A percentile compares a stretch with the other conserved stretches of the same genome.
Conservation (phyloP, 495 filamentous ascomycete species). For the Friedmanniomyces simplex region DNA sequence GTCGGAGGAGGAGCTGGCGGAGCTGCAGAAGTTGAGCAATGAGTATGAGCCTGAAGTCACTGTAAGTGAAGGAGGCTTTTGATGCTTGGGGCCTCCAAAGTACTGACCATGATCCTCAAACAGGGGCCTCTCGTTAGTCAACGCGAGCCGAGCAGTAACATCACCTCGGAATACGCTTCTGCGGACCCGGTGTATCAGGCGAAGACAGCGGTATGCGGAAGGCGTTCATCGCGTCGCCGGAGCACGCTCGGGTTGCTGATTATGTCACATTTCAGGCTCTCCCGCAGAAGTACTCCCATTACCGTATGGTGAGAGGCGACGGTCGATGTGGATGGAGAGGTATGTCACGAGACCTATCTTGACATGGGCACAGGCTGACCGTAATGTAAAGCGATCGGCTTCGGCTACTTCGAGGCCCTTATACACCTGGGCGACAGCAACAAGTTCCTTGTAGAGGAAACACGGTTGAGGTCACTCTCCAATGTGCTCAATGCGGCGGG, state of each 20-base stretch:
- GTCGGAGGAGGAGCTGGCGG: slow-evolving; percentile 33
- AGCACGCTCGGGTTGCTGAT: background rate
- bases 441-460: slow-evolving; percentile 55
- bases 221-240: background rate
- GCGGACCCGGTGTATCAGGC: slow-evolving; percentile 74
- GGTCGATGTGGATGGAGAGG: slow-evolving; percentile 98
- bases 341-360: slow-evolving; percentile 32
- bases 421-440: slow-evolving; percentile 52
- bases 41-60: slow-evolving; percentile 34
- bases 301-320: slow-evolving; percentile 80
- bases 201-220: slow-evolving; percentile 67
- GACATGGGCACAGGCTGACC: slow-evolving; percentile 15
- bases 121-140: slow-evolving; percentile 77
- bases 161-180: slow-evolving; percentile 81
- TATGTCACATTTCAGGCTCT: slow-evolving; percentile 47
- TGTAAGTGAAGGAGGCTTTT: slow-evolving; percentile 23
- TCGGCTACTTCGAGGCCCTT: slow-evolving; percentile 83
- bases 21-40: slow-evolving; percentile 36
- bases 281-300: slow-evolving; percentile 74
- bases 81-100: background rate
- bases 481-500: slow-evolving; percentile 62
- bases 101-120: slow-evolving; percentile 10
- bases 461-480: slow-evolving; percentile 60
- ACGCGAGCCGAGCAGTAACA: slow-evolving; percentile 62
- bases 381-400: slow-evolving; percentile 61